Evolutionary conservation across 306 rosid genomes (phyloP).

Genomic region (Abrus pulchellus): DNA sequence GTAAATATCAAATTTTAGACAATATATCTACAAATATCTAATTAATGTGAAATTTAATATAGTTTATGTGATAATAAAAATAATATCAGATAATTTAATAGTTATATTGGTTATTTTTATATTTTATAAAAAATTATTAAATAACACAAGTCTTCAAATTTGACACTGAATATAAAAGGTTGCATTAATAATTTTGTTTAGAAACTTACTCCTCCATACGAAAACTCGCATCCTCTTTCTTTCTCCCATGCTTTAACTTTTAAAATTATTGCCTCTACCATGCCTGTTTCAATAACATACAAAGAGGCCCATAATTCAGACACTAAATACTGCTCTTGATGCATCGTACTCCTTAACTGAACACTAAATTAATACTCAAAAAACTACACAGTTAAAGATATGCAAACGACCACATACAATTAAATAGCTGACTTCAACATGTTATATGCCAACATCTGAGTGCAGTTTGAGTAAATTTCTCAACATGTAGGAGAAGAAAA

Average conservation of each 20-base stretch:
- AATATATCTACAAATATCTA: no score
- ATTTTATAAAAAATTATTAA: no score
- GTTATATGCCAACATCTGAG: background rate
- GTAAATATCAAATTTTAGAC: no score
- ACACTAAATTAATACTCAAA: background rate
- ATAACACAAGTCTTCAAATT: no score
- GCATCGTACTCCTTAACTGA: background rate
- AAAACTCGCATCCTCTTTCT: constrained; percentile 69
- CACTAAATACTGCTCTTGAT: constrained; percentile 13
- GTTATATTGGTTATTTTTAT: no score
- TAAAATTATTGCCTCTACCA: constrained; percentile 68
- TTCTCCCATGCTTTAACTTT: constrained; percentile 79
- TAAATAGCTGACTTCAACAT: constrained; percentile 9
- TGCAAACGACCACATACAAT: background rate
- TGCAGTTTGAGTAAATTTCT: background rate
- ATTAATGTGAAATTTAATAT: no score
- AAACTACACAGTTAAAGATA: background rate
- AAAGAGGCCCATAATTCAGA: background rate
- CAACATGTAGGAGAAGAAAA: no score
- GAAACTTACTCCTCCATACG: constrained; percentile 73
- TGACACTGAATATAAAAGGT: background rate
- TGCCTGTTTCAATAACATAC: constrained; percentile 54
- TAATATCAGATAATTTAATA: no score
- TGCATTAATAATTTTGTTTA: constrained; percentile 14
- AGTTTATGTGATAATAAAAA: no score